Conservation (phyloP, 1,139 yeast genomes). For the Nakaseomyces glabratus region DNA sequence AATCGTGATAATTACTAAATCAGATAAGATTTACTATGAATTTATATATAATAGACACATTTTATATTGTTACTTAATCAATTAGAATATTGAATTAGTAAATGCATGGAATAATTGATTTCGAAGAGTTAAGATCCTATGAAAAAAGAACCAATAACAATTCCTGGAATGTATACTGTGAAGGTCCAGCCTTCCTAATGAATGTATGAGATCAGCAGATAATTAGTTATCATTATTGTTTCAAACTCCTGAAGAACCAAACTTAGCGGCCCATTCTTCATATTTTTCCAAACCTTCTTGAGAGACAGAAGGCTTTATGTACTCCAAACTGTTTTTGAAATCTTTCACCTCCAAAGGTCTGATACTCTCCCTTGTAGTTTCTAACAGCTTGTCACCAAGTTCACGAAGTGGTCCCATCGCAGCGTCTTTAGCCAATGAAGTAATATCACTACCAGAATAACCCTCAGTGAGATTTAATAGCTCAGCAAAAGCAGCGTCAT, state of each 20-base stretch:
- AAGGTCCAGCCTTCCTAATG: conserved; percentile 5
- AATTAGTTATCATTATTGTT: background rate
- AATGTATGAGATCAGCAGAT: background rate
- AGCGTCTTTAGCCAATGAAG: conserved; percentile 93
- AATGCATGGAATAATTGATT: too few relatives aligned
- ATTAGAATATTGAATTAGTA: too few relatives aligned
- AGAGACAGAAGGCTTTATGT: conserved; percentile 88
- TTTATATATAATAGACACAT: too few relatives aligned
- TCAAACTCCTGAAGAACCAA: conserved; percentile 86
- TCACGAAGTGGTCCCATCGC: conserved; percentile 97
- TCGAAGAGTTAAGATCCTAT: too few relatives aligned
- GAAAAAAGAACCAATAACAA: too few relatives aligned
- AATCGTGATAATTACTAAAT: too few relatives aligned
- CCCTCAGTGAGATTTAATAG: conserved; percentile 64
- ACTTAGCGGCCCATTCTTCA: conserved; percentile 85
- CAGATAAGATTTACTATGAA: too few relatives aligned
- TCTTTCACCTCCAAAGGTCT: conserved; percentile 71
- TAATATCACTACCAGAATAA: conserved; percentile 87
- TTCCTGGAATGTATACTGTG: background rate
- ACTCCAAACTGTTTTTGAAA: conserved; percentile 66
- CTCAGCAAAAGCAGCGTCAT: conserved; percentile 51
- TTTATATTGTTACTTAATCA: too few relatives aligned
- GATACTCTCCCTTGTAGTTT: conserved; percentile 79
- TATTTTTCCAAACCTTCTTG: conserved; percentile 67
- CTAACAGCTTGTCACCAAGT: conserved; percentile 76